phyloP scores from a whole-genome alignment of 345 rosid genomes.

The Hibiscus mutabilis region DNA sequence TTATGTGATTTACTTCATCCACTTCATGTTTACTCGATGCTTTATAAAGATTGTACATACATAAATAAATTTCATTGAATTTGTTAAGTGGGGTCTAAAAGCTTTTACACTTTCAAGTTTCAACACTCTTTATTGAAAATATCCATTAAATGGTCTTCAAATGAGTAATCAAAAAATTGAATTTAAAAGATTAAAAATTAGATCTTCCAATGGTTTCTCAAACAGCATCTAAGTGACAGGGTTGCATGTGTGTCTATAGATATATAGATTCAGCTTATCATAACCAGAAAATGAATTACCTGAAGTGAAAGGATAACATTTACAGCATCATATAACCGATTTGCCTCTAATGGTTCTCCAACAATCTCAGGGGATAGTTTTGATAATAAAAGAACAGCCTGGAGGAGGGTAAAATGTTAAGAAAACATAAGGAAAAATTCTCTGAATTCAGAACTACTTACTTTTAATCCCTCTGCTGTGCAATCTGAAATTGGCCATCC shows the following conservation, averaged over 20 bases:
- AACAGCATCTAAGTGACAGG: background rate
- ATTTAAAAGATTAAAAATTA: background rate
- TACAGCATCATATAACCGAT: constrained; percentile 65
- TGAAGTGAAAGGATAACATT: constrained; percentile 84
- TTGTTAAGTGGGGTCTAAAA: background rate
- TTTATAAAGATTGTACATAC: background rate
- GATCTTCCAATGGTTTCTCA: background rate
- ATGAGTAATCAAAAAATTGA: too few relatives aligned
- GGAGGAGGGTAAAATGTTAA: constrained; percentile 16
- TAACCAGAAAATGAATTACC: constrained; percentile 35
- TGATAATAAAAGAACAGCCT: constrained; percentile 75
- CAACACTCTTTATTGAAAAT: background rate
- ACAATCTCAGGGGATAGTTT: constrained; percentile 66
- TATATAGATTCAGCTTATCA: background rate
- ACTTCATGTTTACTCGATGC: background rate
- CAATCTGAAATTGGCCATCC: constrained; percentile 99
- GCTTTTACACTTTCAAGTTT: background rate
- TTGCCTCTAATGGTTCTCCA: constrained; percentile 65
- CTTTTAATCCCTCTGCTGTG: constrained; percentile 91
- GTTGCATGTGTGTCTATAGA: background rate
- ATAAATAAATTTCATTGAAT: background rate
- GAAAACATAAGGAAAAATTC: background rate
- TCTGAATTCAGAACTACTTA: constrained; percentile 23
- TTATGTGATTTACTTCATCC: background rate
- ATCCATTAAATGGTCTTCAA: too few relatives aligned